Percentiles rank a stretch among this genome's conserved stretches.
phyloP scores from a whole-genome alignment of 306 rosid genomes.

The Quillaja saponaria region DNA sequence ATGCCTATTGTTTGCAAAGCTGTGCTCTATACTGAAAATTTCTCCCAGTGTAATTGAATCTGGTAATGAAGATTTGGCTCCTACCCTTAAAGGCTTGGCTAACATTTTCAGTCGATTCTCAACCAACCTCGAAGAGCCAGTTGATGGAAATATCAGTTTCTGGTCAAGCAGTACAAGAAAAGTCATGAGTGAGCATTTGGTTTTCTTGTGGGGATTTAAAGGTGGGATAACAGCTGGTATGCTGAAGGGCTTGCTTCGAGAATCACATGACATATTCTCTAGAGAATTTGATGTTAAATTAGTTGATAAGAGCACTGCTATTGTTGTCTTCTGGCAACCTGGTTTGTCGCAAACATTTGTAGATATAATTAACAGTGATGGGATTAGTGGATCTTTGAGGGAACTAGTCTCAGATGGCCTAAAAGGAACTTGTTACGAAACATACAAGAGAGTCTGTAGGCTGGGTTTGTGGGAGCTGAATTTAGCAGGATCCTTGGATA shows the following conservation, averaged over 20 bases:
- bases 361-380: slow-evolving; percentile 37
- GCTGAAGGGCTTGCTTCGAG: slow-evolving; percentile 51
- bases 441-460: slow-evolving; percentile 55
- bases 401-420: slow-evolving; percentile 66
- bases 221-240: slow-evolving; percentile 56
- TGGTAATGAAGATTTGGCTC: slow-evolving; percentile 34
- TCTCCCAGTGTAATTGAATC: slow-evolving; percentile 32
- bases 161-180: slow-evolving; percentile 57
- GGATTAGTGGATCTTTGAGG: slow-evolving; percentile 50
- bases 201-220: slow-evolving; percentile 83
- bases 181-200: slow-evolving; percentile 53
- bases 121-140: slow-evolving; percentile 30
- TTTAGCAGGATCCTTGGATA: slow-evolving; percentile 61
- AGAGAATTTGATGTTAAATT: slow-evolving; percentile 70
- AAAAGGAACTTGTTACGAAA: slow-evolving; percentile 55
- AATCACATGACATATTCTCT: slow-evolving; percentile 54
- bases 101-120: slow-evolving; percentile 44
- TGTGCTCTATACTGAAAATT: slow-evolving; percentile 68
- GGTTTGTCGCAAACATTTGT: slow-evolving; percentile 55
- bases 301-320: slow-evolving; percentile 73
- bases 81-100: slow-evolving; percentile 41
- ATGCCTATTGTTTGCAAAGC: slow-evolving; percentile 61
- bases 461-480: slow-evolving; percentile 68
- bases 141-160: slow-evolving; percentile 39
- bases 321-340: slow-evolving; percentile 68